Evolutionary conservation across 805 yeast genomes (phyloP), one percentile per base, ranked within the genome.

Genomic region (Saturnispora sekii): DNA sequence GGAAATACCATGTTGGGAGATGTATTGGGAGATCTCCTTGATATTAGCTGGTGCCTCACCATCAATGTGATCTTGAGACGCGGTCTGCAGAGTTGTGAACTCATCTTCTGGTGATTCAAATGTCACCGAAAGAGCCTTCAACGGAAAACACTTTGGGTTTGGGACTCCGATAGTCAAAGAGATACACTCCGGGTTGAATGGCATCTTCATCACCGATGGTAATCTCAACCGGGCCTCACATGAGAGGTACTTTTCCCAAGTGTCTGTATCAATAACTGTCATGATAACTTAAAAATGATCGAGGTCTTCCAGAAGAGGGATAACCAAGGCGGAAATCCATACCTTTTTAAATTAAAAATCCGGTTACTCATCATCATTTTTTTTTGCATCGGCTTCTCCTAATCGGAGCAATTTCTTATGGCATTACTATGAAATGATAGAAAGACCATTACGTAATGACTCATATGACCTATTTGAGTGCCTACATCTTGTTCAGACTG

Each of bases 151-250:
- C 44, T 67, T 71, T 2, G 76, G 60, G 49, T 73, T 70, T 3
- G 81, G 81, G 45, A 75, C 62, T 0, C 81, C 81, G n/a, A 75
- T 72, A n/a, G 77, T 77, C 41, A 75, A 62, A 38, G 73, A 73
- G 9, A 75, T 67, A 55, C 69, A 57, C 5, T 67, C 69, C 7
- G 46, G 50, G 10, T 38, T 47, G 11, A 47, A 38, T 12, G 54
- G 55, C 45, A 52, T 44, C 45, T 44, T 49, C 64, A 61, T 61
- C 18, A 57, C 60, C 2, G 63, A 57, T 4, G 56, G 53, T 11
- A 40, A n/a, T 45, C 65, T 51, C 6, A 61, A 49, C 10, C 48
- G 50, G 1, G 61, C 63, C 43, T 61, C 65, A 10, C 42, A 46
- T 28, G 57, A 54, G 29, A 59, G 39, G 38, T 53, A 59, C 12